phyloP scores from a whole-genome alignment of 768 basidiomycete species.

The Mycena chlorophos region DNA sequence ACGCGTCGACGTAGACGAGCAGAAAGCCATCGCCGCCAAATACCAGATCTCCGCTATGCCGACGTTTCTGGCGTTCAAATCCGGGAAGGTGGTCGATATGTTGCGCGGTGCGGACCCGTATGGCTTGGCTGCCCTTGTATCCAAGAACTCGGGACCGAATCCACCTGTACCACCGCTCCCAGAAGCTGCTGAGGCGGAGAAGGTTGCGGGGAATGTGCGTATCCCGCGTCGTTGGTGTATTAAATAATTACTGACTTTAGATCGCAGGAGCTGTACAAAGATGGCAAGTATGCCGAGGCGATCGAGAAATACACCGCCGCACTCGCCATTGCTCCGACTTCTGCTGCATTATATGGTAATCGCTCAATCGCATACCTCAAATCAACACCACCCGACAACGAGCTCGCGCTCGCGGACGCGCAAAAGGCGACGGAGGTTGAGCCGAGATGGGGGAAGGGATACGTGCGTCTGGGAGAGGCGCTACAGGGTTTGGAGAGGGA shows the following conservation, averaged over 20 bases:
- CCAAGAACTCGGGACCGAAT: slow-evolving; percentile 22
- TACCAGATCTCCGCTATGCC: slow-evolving; percentile 26
- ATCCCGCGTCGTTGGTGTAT: neutral
- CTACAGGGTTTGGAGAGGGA: slow-evolving; percentile 15
- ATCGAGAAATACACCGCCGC: slow-evolving; percentile 24
- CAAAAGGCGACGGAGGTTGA: slow-evolving; percentile 23
- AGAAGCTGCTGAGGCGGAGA: slow-evolving; percentile 21
- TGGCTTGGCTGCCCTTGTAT: slow-evolving; percentile 15
- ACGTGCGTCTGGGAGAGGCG: slow-evolving; percentile 23
- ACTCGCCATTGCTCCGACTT: slow-evolving; percentile 16
- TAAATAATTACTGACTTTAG: neutral
- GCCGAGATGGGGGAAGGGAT: slow-evolving; percentile 25
- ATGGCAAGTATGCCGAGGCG: slow-evolving; percentile 19
- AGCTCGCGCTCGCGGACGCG: slow-evolving; percentile 24
- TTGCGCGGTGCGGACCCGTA: slow-evolving; percentile 22
- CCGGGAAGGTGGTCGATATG: slow-evolving; percentile 22
- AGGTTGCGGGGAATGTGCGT: slow-evolving; percentile 22
- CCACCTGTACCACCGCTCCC: slow-evolving; percentile 24
- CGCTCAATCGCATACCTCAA: slow-evolving; percentile 25
- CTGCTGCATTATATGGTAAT: slow-evolving; percentile 22
- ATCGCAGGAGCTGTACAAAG: slow-evolving; percentile 17
- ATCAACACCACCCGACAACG: slow-evolving; percentile 12
- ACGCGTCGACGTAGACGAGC: slow-evolving; percentile 22
- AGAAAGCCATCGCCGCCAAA: slow-evolving; percentile 22
- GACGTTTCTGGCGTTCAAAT: slow-evolving; percentile 20